Base-by-base conservation (phyloP, 495 filamentous ascomycete species). In the Glonium stellatum region DNA sequence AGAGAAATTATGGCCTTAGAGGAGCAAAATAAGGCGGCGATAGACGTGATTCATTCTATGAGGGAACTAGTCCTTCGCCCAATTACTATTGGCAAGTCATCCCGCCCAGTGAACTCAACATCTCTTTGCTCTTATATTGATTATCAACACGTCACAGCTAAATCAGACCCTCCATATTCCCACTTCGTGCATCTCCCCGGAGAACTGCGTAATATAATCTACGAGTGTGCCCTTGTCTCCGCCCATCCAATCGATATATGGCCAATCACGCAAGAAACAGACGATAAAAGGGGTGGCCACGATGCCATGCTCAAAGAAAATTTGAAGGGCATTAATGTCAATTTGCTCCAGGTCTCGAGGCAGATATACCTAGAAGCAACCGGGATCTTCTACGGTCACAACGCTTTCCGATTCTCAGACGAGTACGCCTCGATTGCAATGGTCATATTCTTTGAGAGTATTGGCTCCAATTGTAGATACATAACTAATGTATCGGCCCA, bases 121-220 rank as follows among this genome's bases (percentile, higher is more conserved):
- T 15, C 18, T 11, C 13, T 44, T 18, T 18, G 10, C 13, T 44
- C 39, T 18, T 44, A 44, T 44, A 44, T 44, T 18, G 13, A 44
- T 15, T 18, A 44, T 15, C 18, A 11, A 15, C 13, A 44, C 13
- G 12, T 44, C 4, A 11, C 12, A 15, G 39, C 12, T 15, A 4
- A 11, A 18, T 2, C 39, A 11, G 18, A 44, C 13, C 12, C 18
- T 44, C 39, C 18, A 18, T 11, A 44, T 41, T 58, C 58, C 18
- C 55, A 44, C 10, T 31, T 62, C 1, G 50, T 62, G 59, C 12
- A 54, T 15, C 34, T 57, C 9, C 60, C 60, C 22, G 55, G 31
- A 21, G 60, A 62, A 37, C 22, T 58, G 12, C 54, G 55, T 34
- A 59, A 58, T 34, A 4, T 15, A 11, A 54, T 63, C 22, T 63